These are phyloP conservation scores for Acmispon strigosus DNA, from an alignment of 306 rosid species.

Conservation along the genomic window DNA sequence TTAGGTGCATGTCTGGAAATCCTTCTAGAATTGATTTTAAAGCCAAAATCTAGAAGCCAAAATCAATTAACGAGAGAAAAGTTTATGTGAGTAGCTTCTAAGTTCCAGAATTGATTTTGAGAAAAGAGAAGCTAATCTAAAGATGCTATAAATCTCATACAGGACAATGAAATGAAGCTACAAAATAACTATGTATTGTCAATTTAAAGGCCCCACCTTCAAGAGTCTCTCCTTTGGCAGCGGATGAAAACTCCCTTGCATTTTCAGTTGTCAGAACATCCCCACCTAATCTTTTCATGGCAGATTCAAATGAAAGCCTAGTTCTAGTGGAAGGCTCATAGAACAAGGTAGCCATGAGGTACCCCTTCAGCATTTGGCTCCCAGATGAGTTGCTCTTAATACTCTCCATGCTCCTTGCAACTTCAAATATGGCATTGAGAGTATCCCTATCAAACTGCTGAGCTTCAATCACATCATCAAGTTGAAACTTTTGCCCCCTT, in stretches of 20 bases:
- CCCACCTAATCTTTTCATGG: conserved; percentile 95
- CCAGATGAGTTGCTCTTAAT: conserved; percentile 55
- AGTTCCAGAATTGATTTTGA: too few species aligned
- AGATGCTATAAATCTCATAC: too few species aligned
- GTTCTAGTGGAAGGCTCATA: conserved; percentile 96
- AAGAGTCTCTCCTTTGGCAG: conserved; percentile 93
- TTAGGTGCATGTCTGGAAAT: background rate
- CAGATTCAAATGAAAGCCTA: conserved; percentile 94
- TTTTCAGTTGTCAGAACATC: conserved; percentile 94
- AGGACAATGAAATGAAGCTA: background rate
- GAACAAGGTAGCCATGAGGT: conserved; percentile 94
- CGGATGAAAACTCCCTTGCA: conserved; percentile 93
- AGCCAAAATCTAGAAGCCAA: too few species aligned
- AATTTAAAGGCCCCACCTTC: conserved; percentile 44
- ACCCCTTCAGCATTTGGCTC: conserved; percentile 75
- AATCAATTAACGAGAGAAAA: too few species aligned
- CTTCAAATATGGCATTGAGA: conserved; percentile 64
- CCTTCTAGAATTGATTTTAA: too few species aligned
- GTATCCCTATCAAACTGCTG: conserved; percentile 74
- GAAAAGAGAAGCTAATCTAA: too few species aligned
- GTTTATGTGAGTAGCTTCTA: too few species aligned
- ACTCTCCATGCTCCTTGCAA: conserved; percentile 77
- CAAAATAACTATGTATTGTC: background rate
- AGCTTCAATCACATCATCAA: conserved; percentile 81
- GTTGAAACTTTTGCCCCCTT: conserved; percentile 53